These are phyloP conservation scores for Paramecium sonneborni DNA, from an alignment of 73 alveolate species.

Conservation along the genomic window DNA sequence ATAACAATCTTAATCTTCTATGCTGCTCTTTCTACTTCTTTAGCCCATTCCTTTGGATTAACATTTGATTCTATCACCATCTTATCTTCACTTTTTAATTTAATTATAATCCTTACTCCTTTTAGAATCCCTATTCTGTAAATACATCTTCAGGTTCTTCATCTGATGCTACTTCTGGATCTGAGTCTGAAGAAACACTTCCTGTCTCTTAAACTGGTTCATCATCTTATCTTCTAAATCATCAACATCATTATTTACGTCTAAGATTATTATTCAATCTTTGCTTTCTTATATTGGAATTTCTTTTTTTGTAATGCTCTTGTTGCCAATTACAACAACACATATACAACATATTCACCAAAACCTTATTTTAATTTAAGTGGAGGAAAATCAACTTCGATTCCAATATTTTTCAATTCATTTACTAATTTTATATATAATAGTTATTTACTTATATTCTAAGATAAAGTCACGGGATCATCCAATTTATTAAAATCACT, in stretches of 20 bases:
- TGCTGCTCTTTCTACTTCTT: constrained; percentile 67
- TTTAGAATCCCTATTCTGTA: constrained; percentile 35
- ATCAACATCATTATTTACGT: not conserved
- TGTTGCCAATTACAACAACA: constrained; percentile 51
- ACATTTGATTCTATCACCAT: constrained; percentile 59
- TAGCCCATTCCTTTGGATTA: constrained; percentile 63
- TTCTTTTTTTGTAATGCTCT: constrained; percentile 59
- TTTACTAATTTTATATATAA: not conserved
- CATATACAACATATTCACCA: constrained; percentile 62
- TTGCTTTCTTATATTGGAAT: constrained; percentile 39
- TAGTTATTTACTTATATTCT: constrained; percentile 45
- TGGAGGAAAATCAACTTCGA: constrained; percentile 65
- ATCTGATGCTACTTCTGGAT: constrained; percentile 68
- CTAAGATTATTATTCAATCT: constrained; percentile 54
- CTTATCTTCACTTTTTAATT: constrained; percentile 53
- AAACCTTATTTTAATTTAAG: constrained; percentile 58
- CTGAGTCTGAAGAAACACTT: constrained; percentile 54
- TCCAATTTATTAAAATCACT: constrained; percentile 61
- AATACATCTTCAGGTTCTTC: constrained; percentile 65
- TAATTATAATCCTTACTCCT: constrained; percentile 39
- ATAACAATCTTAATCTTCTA: constrained; percentile 40
- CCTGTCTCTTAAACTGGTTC: constrained; percentile 62
- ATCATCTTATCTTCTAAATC: not conserved
- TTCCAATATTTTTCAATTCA: constrained; percentile 66
- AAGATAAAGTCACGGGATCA: constrained; percentile 63